phyloP scores from a whole-genome alignment of 305 asterid species.

The Petunia hybrid region DNA sequence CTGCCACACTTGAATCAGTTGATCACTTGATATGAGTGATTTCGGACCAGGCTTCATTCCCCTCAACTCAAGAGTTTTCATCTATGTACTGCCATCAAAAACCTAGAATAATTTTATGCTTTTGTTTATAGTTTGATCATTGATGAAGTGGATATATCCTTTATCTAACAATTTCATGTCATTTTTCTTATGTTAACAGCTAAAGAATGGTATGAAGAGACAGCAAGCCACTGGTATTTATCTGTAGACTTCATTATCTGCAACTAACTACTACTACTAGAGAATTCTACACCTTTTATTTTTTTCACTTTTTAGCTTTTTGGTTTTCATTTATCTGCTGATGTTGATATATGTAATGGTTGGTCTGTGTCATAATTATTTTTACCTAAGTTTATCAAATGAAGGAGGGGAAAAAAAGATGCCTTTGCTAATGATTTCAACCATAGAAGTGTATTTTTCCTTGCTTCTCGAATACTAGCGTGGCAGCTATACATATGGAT shows the following conservation, averaged over 20 bases:
- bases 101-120: background rate
- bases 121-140: background rate
- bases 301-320: background rate
- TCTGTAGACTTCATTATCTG: too few species aligned
- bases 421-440: background rate
- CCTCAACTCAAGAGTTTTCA: slow-evolving; percentile 49
- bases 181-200: background rate
- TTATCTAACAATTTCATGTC: background rate
- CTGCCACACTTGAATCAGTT: too few species aligned
- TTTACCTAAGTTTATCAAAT: background rate
- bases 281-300: too few species aligned
- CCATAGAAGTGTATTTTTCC: background rate
- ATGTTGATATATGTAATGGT: background rate
- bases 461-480: background rate
- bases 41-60: slow-evolving; percentile 99
- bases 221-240: too few species aligned
- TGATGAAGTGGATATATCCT: background rate
- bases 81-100: background rate
- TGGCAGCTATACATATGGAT: too few species aligned
- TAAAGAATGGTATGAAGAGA: too few species aligned
- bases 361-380: background rate
- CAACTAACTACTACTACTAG: too few species aligned
- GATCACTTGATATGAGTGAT: slow-evolving; percentile 39
- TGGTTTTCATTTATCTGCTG: background rate
- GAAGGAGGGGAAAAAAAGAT: background rate